phyloP scores from a whole-genome alignment of 2,329 filamentous ascomycete species.

The Arthroderma uncinatum region DNA sequence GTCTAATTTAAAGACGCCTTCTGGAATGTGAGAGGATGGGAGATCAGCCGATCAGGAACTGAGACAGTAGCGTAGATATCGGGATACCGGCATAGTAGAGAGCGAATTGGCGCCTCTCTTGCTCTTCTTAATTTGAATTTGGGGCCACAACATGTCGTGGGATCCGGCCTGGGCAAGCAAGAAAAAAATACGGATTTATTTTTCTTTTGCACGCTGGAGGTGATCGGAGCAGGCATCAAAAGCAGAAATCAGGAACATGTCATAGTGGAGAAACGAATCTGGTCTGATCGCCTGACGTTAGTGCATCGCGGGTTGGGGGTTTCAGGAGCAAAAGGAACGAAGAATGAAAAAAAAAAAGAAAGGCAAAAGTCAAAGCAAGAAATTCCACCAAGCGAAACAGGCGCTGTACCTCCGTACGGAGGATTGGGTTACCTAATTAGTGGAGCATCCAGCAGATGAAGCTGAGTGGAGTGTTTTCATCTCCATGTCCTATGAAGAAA shows the following conservation, averaged over 20 bases:
- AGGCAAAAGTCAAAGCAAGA: background rate
- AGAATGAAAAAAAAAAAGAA: background rate
- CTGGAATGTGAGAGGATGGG: constrained; percentile 6
- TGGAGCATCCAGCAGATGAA: background rate
- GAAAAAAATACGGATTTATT: background rate
- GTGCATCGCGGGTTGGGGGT: constrained; percentile 4
- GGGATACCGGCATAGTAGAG: background rate
- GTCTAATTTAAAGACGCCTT: constrained; percentile 2
- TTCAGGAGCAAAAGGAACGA: background rate
- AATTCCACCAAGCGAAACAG: constrained; percentile 10
- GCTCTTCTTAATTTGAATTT: background rate
- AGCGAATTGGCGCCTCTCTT: background rate
- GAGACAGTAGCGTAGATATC: background rate
- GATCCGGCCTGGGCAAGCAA: background rate
- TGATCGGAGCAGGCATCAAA: constrained; percentile 14
- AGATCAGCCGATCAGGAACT: constrained; percentile 2
- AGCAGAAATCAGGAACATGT: constrained; percentile 12
- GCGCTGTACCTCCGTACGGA: background rate
- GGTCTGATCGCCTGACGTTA: constrained; percentile 12
- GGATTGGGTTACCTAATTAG: constrained; percentile 6
- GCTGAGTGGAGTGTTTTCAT: background rate
- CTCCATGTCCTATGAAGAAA: background rate
- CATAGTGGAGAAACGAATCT: constrained; percentile 11
- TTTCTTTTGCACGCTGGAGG: constrained; percentile 4
- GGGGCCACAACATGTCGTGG: background rate